phyloP scores from a whole-genome alignment of 2,329 filamentous ascomycete species.

The Clonostachys sp. region DNA sequence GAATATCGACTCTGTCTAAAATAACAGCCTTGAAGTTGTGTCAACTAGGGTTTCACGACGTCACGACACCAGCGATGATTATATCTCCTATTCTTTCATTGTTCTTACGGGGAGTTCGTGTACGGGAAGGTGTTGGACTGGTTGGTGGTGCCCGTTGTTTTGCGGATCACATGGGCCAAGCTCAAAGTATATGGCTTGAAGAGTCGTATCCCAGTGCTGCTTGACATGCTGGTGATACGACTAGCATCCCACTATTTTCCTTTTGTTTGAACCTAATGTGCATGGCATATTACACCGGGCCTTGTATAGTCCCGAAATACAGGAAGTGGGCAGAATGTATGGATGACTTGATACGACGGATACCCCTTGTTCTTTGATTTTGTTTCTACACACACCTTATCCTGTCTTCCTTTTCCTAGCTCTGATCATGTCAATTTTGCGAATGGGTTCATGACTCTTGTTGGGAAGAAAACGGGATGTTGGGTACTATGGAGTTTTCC shows the following conservation, averaged over 20 bases:
- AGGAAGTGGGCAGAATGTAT: slow-evolving; percentile 24
- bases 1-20: neutral
- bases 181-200: no score
- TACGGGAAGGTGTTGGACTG: slow-evolving; percentile 1
- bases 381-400: slow-evolving; percentile 4
- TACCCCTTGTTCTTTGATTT: slow-evolving; percentile 23
- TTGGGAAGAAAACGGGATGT: neutral
- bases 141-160: neutral
- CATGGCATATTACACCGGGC: neutral
- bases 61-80: slow-evolving; percentile 24
- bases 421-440: neutral
- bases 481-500: no score
- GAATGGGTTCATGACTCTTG: neutral
- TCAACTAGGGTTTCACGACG: slow-evolving; percentile 19
- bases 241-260: no score
- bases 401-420: neutral
- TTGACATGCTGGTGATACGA: no score
- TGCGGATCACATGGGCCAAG: no score
- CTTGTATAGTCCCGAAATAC: neutral
- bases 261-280: no score
- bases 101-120: neutral
- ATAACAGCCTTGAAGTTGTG: neutral
- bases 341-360: slow-evolving; percentile 38
- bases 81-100: neutral
- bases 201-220: no score